Base-by-base conservation (phyloP, 2,329 filamentous ascomycete genomes). In the Chaetomium sp. region DNA sequence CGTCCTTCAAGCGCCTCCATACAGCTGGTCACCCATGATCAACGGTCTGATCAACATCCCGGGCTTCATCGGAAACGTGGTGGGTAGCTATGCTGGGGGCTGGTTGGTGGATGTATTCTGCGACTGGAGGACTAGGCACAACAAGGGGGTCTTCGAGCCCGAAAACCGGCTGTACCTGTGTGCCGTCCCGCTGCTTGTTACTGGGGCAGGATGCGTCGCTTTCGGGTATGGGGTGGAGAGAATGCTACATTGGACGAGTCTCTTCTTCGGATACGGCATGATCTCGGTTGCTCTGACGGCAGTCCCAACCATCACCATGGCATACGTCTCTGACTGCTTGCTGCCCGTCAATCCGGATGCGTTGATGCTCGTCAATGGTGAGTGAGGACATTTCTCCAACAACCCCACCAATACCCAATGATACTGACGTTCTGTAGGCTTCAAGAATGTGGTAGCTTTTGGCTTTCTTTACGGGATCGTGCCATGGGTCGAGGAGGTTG, bases 381-480 rank as follows among this genome's bases (percentile, higher is more conserved):
- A 60, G 73, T 74, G 61, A 60, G 62, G 57, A 67, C 64, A 19
- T 42, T 16, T 47, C 8, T 57, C 38, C 16, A 1, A 7, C 2
- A 1, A 3, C 13, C 21, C 33, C 49, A 27, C 8, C 12, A 21
- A 25, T 25, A 9, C 50, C 23, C 8, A 12, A n/a, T n/a, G 7
- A 7, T 19, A 10, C 54, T 57, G 25, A 62, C 5, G 10, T 23
- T 31, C 27, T 25, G 7, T 35, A 75, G 75, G 76, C 1, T 68
- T 76, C n/a, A 79, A 79, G 71, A 82, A 82, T 65, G 75, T 82
- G 31, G 78, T 81, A 7, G 78, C 79, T 4, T 83, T 82, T 65
- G 79, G 79, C 2, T 81, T 82, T 66, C 67, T 81, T 19, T 80
- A 81, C 55, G 80, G 76, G 1, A 75, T 82, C 25, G 72, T 80